Conservation (phyloP, 2,329 filamentous ascomycete species). For the Trichoderma endophyticum region DNA sequence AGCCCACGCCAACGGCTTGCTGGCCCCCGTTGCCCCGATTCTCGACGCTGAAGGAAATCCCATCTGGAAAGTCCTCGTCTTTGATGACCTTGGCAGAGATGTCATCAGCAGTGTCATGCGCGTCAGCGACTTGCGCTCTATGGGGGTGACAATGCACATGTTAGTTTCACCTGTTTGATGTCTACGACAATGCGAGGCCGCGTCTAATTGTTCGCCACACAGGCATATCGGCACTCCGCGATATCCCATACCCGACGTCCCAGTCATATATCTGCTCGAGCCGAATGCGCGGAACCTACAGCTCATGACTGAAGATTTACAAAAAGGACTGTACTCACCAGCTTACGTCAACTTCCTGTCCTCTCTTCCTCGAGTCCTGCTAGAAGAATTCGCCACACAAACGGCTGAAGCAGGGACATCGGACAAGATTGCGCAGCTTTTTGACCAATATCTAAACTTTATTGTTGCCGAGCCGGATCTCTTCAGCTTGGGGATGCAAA, state of each 20-base stretch:
- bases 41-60: constrained; percentile 84
- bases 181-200: neutral
- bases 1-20: constrained; percentile 58
- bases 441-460: constrained; percentile 96
- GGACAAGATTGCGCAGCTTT: constrained; percentile 88
- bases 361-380: constrained; percentile 80
- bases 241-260: constrained; percentile 92
- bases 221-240: constrained; percentile 78
- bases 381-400: constrained; percentile 92
- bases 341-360: constrained; percentile 97
- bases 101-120: constrained; percentile 94
- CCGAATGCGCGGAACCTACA: constrained; percentile 78
- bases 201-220: constrained; percentile 6
- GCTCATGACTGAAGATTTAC: constrained; percentile 78
- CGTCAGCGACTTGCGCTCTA: constrained; percentile 86
- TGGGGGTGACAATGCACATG: constrained; percentile 97
- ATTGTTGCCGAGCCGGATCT: constrained; percentile 93
- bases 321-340: constrained; percentile 83
- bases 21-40: constrained; percentile 71
- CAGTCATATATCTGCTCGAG: constrained; percentile 94
- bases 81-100: constrained; percentile 86
- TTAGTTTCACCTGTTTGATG: constrained; percentile 39
- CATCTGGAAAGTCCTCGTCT: constrained; percentile 96
- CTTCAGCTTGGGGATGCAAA: constrained; percentile 90
- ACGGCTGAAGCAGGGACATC: constrained; percentile 81